Evolutionary conservation across 148 eudicot genomes (phyloP).

Genomic region (Nepenthes mirabilis): DNA sequence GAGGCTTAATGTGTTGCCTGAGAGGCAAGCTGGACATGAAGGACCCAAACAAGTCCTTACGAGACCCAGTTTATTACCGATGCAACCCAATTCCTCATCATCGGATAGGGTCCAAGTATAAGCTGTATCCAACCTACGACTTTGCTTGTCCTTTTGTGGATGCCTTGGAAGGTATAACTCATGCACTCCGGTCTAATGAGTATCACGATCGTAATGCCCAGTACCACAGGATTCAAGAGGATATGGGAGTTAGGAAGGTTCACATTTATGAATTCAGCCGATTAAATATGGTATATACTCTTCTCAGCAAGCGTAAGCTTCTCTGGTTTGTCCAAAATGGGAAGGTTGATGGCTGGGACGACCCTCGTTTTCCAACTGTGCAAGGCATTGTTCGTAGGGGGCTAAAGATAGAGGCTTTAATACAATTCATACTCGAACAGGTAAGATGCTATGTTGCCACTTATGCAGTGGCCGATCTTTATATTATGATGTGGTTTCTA

Average conservation of each 20-base stretch:
- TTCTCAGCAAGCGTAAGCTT: conserved; percentile 96
- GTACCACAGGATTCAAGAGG: conserved; percentile 75
- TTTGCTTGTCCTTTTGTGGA: conserved; percentile 99
- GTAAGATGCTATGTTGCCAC: conserved; percentile 19
- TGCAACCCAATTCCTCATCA: conserved; percentile 89
- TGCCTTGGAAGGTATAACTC: conserved; percentile 81
- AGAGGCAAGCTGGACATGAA: conserved; percentile 97
- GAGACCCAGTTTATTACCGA: conserved; percentile 94
- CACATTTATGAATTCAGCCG: conserved; percentile 86
- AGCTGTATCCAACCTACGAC: conserved; percentile 92
- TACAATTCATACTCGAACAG: conserved; percentile 94
- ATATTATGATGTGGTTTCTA: not conserved
- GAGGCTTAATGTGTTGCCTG: conserved; percentile 81
- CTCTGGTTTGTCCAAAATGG: conserved; percentile 96
- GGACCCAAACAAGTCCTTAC: conserved; percentile 81
- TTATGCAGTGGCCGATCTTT: not conserved
- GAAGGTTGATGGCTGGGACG: conserved; percentile 99
- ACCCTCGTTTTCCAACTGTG: conserved; percentile 95
- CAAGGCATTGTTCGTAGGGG: conserved; percentile 98
- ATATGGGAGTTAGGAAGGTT: conserved; percentile 82
- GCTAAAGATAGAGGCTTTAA: conserved; percentile 73
- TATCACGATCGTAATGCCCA: conserved; percentile 99
- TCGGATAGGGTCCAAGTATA: conserved; percentile 76
- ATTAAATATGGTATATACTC: conserved; percentile 90
- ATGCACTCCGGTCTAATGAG: conserved; percentile 95